Evolutionary conservation across 495 filamentous ascomycete species (phyloP).

Genomic region (Penicillium arizonense): DNA sequence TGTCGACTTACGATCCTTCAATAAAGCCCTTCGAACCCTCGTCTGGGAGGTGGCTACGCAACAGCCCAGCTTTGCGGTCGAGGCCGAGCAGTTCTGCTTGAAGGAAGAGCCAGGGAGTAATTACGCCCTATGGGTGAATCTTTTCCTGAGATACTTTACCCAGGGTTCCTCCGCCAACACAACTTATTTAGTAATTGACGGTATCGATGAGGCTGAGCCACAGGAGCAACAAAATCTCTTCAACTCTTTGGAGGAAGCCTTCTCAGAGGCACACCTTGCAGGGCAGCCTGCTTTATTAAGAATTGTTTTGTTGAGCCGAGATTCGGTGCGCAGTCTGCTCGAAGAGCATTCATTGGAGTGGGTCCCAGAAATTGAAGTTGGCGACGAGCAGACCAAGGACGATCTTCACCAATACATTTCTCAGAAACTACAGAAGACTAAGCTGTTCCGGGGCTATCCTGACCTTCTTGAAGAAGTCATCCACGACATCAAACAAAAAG

Average conservation of each 20-base stretch:
- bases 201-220: not conserved
- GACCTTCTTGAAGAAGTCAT: conserved; percentile 9
- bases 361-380: conserved; percentile 7
- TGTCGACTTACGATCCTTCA: conserved; percentile 23
- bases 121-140: no score
- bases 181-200: not conserved
- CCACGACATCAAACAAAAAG: conserved; percentile 1
- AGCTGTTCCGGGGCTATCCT: conserved; percentile 1
- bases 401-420: conserved; percentile 9
- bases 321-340: conserved; percentile 6
- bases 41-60: conserved; percentile 27
- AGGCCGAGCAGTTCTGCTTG: no score
- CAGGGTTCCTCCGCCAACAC: not conserved
- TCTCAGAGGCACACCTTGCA: no score
- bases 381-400: conserved; percentile 8
- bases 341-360: conserved; percentile 8
- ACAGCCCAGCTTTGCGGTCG: not conserved
- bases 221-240: not conserved
- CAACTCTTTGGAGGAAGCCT: not conserved
- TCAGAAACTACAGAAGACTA: conserved; percentile 6
- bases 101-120: no score
- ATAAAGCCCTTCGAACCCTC: conserved; percentile 26
- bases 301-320: conserved; percentile 16
- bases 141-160: no score
- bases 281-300: not conserved